Evolutionary conservation across 192 early-diverging fungal species (phyloP).

Genomic region (Coemansia sp.): DNA sequence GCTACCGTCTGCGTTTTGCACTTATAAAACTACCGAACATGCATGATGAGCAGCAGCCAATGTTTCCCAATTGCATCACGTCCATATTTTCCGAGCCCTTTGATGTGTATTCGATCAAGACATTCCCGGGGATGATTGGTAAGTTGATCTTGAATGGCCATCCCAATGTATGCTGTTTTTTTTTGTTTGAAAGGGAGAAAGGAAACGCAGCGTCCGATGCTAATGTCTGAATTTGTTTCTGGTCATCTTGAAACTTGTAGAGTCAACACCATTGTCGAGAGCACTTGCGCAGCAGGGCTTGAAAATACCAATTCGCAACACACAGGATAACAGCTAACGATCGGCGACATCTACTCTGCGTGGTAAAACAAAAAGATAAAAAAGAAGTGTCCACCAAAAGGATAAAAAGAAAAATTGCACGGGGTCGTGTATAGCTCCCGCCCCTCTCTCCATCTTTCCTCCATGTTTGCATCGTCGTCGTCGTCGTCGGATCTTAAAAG

Average conservation of each 20-base stretch:
- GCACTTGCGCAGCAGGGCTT: constrained; percentile 78
- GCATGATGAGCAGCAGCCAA: constrained; percentile 52
- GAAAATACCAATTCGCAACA: constrained; percentile 79
- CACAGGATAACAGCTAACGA: constrained; percentile 47
- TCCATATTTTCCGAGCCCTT: constrained; percentile 67
- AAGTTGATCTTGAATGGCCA: constrained; percentile 1
- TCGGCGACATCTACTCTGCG: too few relatives aligned
- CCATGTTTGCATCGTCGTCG: too few relatives aligned
- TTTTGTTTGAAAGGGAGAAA: too few relatives aligned
- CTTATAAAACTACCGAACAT: constrained; percentile 70
- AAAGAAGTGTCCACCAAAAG: too few relatives aligned
- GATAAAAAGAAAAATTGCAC: too few relatives aligned
- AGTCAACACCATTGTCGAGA: constrained; percentile 77
- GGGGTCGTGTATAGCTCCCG: too few relatives aligned
- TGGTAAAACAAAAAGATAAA: too few relatives aligned
- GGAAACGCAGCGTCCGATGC: too few relatives aligned
- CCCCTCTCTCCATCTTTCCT: too few relatives aligned
- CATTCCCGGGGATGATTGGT: constrained; percentile 87
- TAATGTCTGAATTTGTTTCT: not conserved
- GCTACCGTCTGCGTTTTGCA: constrained; percentile 69
- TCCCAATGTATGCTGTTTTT: too few relatives aligned
- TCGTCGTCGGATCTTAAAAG: too few relatives aligned
- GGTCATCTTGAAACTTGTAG: constrained; percentile 29
- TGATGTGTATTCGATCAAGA: constrained; percentile 80
- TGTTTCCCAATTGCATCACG: constrained; percentile 57